Conservation (phyloP, 257 asterid genomes). For the Plectranthus barbatus region DNA sequence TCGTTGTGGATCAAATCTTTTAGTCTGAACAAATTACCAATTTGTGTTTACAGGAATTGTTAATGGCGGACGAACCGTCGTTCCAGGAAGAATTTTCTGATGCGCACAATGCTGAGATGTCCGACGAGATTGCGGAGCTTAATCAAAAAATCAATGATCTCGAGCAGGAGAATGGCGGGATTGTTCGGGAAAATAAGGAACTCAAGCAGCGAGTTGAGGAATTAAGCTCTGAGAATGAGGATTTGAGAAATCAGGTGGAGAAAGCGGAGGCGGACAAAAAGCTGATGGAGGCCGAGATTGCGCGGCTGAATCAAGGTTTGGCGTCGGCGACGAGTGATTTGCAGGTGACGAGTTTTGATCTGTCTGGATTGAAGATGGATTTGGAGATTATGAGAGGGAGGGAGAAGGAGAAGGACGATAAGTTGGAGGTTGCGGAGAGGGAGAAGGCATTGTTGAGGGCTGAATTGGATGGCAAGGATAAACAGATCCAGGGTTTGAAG, state of each 20-base stretch:
- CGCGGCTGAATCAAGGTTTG: slow-evolving; percentile 62
- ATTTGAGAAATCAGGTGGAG: slow-evolving; percentile 27
- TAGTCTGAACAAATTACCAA: neutral
- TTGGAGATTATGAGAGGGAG: too few species aligned
- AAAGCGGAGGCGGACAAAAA: slow-evolving; percentile 34
- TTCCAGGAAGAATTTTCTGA: slow-evolving; percentile 40
- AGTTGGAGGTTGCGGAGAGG: slow-evolving; percentile 37
- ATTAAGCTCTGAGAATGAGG: slow-evolving; percentile 25
- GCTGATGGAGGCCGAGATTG: slow-evolving; percentile 36
- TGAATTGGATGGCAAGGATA: slow-evolving; percentile 41
- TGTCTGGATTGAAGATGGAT: slow-evolving; percentile 30
- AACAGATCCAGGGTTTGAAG: slow-evolving; percentile 34
- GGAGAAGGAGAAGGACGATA: slow-evolving; percentile 38
- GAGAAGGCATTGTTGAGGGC: slow-evolving; percentile 50
- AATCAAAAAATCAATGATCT: slow-evolving; percentile 30
- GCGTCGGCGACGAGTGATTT: slow-evolving; percentile 35
- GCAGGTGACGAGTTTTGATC: slow-evolving; percentile 36
- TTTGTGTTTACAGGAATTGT: slow-evolving; percentile 15
- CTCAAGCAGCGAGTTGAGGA: slow-evolving; percentile 6
- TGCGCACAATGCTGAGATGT: slow-evolving; percentile 38
- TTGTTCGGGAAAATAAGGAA: slow-evolving; percentile 32
- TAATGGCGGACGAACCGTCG: slow-evolving; percentile 49
- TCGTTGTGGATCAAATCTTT: neutral
- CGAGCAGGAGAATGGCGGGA: slow-evolving; percentile 42
- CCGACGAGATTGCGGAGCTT: slow-evolving; percentile 37